These are phyloP conservation scores for Saksenaea vasiformis DNA, from an alignment of 371 early-diverging fungal species.

Conservation along the genomic window DNA sequence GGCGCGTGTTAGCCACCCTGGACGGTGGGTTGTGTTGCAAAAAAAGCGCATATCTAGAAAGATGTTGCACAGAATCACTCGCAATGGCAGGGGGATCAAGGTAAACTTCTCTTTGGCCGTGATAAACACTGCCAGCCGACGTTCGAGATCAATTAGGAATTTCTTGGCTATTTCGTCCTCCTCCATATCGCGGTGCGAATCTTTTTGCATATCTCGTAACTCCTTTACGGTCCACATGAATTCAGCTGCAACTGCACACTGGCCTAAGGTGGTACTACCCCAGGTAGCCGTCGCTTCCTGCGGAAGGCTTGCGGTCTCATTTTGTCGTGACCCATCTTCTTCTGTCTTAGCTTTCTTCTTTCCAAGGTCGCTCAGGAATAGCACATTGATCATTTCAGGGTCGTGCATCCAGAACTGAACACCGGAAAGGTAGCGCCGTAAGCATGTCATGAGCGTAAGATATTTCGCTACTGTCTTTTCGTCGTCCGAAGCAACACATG, in stretches of 20 bases:
- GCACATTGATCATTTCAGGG: slow-evolving; percentile 63
- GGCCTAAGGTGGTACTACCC: slow-evolving; percentile 66
- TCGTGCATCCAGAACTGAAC: slow-evolving; percentile 71
- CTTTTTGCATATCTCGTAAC: slow-evolving; percentile 35
- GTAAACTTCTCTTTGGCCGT: slow-evolving; percentile 57
- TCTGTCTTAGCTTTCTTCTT: slow-evolving; percentile 7
- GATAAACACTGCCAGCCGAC: slow-evolving; percentile 58
- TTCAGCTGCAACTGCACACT: slow-evolving; percentile 59
- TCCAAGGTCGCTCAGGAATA: slow-evolving; percentile 62
- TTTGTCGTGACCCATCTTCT: neutral
- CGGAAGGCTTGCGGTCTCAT: neutral
- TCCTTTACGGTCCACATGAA: slow-evolving; percentile 61
- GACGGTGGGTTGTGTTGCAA: slow-evolving; percentile 63
- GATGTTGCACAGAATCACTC: slow-evolving; percentile 56
- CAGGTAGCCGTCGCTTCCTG: slow-evolving; percentile 34
- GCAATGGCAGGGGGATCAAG: slow-evolving; percentile 57
- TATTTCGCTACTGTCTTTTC: slow-evolving; percentile 47
- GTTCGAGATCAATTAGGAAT: slow-evolving; percentile 65
- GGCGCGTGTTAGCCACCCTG: slow-evolving; percentile 61
- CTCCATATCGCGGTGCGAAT: slow-evolving; percentile 43
- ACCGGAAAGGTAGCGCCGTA: slow-evolving; percentile 53
- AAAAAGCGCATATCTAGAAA: slow-evolving; percentile 62
- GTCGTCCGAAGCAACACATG: slow-evolving; percentile 63
- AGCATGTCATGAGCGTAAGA: slow-evolving; percentile 46
- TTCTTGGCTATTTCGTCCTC: slow-evolving; percentile 65